Evolutionary conservation across 306 rosid genomes (phyloP).

Genomic region (Purshia tridentata): DNA sequence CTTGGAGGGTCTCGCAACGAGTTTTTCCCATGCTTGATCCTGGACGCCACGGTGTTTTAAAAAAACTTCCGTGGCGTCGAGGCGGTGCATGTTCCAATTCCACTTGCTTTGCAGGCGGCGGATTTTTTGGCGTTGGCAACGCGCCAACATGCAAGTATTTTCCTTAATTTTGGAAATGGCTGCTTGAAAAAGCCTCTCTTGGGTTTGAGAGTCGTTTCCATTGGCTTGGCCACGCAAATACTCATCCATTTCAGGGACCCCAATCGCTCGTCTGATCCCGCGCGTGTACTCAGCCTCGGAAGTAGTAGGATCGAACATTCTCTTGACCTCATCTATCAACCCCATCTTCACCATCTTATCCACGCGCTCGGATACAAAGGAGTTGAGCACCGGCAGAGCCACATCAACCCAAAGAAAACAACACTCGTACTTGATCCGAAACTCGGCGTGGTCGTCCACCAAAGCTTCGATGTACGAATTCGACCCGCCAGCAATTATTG

Average conservation of each 20-base stretch:
- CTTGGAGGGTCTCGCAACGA: conserved; percentile 29
- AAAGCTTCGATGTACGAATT: conserved; percentile 40
- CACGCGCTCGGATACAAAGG: conserved; percentile 43
- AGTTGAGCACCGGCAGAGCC: conserved; percentile 23
- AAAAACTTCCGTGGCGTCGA: conserved; percentile 44
- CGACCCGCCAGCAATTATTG: conserved; percentile 49
- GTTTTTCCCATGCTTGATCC: conserved; percentile 33
- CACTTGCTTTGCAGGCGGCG: conserved; percentile 24
- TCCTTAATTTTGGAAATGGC: conserved; percentile 40
- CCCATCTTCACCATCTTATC: conserved; percentile 46
- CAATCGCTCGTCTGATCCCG: conserved; percentile 45
- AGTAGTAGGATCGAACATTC: conserved; percentile 24
- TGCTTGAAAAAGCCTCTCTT: conserved; percentile 19
- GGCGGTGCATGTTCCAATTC: conserved; percentile 32
- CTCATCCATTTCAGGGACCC: conserved; percentile 43
- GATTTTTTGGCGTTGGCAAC: conserved; percentile 39
- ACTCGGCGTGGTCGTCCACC: conserved; percentile 27
- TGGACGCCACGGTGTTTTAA: conserved; percentile 9
- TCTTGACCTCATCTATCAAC: conserved; percentile 37
- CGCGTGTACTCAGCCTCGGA: conserved; percentile 20
- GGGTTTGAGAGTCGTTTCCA: conserved; percentile 3
- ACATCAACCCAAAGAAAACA: conserved; percentile 47
- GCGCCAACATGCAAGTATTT: conserved; percentile 33
- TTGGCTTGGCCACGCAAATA: conserved; percentile 15
- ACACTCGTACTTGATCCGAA: conserved; percentile 31